Conservation (phyloP, 2,329 filamentous ascomycete genomes). For the Fusarium poae region DNA sequence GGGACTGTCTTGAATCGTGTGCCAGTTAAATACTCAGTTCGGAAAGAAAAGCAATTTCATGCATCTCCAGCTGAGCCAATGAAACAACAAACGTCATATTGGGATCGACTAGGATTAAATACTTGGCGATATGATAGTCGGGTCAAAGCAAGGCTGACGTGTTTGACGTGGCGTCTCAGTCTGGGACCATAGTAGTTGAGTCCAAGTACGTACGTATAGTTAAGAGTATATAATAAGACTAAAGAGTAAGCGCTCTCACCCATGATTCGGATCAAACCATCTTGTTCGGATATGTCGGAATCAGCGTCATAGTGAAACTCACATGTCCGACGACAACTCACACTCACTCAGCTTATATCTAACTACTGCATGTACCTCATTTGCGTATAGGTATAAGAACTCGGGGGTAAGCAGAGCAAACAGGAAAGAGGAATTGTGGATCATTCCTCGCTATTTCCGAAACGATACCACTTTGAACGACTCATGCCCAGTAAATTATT, state of each 20-base stretch:
- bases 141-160: slow-evolving; percentile 43
- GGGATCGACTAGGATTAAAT: slow-evolving; percentile 30
- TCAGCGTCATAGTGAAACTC: slow-evolving; percentile 21
- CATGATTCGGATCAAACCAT: slow-evolving; percentile 21
- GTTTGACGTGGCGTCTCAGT: slow-evolving; percentile 37
- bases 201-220: too few relatives aligned
- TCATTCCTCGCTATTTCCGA: slow-evolving; percentile 34
- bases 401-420: slow-evolving; percentile 19
- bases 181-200: background rate
- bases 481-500: slow-evolving; percentile 27
- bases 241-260: background rate
- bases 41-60: slow-evolving; percentile 18
- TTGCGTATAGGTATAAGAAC: slow-evolving; percentile 3
- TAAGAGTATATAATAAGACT: slow-evolving; percentile 9
- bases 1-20: slow-evolving; percentile 14
- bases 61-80: slow-evolving; percentile 30
- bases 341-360: background rate
- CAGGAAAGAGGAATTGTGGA: slow-evolving; percentile 32
- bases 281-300: slow-evolving; percentile 35
- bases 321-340: background rate
- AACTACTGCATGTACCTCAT: background rate
- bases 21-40: slow-evolving; percentile 5
- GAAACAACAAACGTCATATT: slow-evolving; percentile 29
- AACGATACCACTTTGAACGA: slow-evolving; percentile 31
- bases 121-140: slow-evolving; percentile 30